These are phyloP conservation scores for Hydnomerulius pinastri DNA, from an alignment of 768 basidiomycete species.

Conservation along the genomic window DNA sequence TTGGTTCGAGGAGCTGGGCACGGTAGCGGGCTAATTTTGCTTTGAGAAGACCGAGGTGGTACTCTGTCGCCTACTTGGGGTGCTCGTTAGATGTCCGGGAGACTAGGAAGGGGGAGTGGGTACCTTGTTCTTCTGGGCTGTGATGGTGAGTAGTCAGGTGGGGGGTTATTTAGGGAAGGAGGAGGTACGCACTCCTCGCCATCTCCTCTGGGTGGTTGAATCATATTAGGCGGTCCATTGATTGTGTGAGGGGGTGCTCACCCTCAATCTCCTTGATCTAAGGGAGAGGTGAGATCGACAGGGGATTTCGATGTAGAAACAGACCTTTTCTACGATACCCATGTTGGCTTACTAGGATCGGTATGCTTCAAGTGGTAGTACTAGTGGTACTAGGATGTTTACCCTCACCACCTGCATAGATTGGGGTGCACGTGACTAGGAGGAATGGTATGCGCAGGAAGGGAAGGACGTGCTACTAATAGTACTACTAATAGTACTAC, in stretches of 20 bases:
- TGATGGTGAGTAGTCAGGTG: not conserved
- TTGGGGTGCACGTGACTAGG: too few species aligned
- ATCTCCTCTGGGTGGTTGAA: slow-evolving; percentile 75
- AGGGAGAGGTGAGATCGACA: slow-evolving; percentile 3
- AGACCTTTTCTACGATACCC: slow-evolving; percentile 94
- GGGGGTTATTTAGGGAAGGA: not conserved
- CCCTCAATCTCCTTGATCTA: slow-evolving; percentile 97
- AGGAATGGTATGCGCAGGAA: too few species aligned
- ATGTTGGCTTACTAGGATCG: slow-evolving; percentile 45
- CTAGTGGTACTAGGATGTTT: not conserved
- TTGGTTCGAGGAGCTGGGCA: slow-evolving; percentile 91
- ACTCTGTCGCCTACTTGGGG: slow-evolving; percentile 77
- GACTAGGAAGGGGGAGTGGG: not conserved
- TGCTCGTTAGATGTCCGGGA: slow-evolving; percentile 14
- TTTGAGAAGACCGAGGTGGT: slow-evolving; percentile 90
- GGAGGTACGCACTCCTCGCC: slow-evolving; percentile 81
- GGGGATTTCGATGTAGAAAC: slow-evolving; percentile 6
- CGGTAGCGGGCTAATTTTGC: slow-evolving; percentile 95
- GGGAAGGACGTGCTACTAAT: not conserved
- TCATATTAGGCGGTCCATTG: not conserved
- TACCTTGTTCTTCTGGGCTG: slow-evolving; percentile 96
- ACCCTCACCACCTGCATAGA: too few species aligned
- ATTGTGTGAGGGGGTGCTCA: slow-evolving; percentile 37
- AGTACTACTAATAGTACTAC: not conserved
- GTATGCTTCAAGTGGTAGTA: too few species aligned